Evolutionary conservation across 495 filamentous ascomycete genomes (phyloP).

Genomic region (Thozetella sp.): DNA sequence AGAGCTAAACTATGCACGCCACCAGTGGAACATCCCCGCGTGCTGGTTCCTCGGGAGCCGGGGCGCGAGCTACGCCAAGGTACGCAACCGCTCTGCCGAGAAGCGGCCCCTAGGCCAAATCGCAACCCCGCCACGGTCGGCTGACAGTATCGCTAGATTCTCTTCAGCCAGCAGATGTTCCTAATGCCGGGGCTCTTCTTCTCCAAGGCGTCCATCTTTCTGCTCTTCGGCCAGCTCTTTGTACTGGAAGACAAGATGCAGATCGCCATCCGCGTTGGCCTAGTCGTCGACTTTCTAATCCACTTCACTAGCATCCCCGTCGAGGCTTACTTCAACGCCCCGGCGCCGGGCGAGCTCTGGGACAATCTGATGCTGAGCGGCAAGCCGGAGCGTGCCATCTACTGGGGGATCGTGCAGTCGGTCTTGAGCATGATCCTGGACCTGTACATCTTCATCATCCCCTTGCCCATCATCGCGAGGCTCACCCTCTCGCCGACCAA

Average conservation of each 20-base stretch:
- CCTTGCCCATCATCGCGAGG: conserved; percentile 5
- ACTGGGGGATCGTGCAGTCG: conserved; percentile 1
- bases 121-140: neutral
- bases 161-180: neutral
- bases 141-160: neutral
- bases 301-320: conserved; percentile 9
- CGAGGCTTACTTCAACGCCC: conserved; percentile 5
- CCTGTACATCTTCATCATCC: conserved; percentile 10
- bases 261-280: conserved; percentile 4
- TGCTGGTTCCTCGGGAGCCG: conserved; percentile 8
- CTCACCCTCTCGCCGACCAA: neutral
- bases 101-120: no score
- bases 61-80: neutral
- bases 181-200: conserved; percentile 8
- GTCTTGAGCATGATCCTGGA: neutral
- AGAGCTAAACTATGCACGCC: conserved; percentile 8
- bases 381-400: neutral
- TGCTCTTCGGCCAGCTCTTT: conserved; percentile 12
- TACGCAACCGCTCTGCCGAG: no score
- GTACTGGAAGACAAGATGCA: neutral
- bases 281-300: conserved; percentile 7
- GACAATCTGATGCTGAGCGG: conserved; percentile 7
- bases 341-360: conserved; percentile 10
- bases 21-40: conserved; percentile 13
- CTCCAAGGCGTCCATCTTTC: conserved; percentile 14